Evolutionary conservation across 805 yeast genomes (phyloP).

Genomic region (Candida krabiensis): DNA sequence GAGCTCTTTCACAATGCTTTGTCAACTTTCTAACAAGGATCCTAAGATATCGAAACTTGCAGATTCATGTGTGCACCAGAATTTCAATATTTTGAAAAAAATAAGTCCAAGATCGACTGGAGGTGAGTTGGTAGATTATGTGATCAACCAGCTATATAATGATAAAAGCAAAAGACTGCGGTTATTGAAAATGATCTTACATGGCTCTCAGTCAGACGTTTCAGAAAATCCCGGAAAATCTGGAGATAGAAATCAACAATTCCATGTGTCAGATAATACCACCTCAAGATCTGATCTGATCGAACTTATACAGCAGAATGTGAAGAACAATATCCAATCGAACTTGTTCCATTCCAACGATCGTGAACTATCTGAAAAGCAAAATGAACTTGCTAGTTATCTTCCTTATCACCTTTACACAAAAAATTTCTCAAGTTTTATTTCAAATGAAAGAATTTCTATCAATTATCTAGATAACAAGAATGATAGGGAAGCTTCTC

Average conservation of each 20-base stretch:
- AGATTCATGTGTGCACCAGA: constrained; percentile 6
- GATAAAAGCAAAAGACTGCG: constrained; percentile 8
- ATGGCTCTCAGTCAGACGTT: neutral
- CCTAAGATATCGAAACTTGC: constrained; percentile 13
- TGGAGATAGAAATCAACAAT: neutral
- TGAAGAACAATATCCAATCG: constrained; percentile 6
- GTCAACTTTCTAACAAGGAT: constrained; percentile 44
- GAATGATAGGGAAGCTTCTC: neutral
- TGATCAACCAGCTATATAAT: constrained; percentile 13
- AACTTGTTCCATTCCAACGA: constrained; percentile 2
- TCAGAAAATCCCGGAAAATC: neutral
- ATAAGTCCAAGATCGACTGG: constrained; percentile 47
- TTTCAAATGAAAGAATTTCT: constrained; percentile 5
- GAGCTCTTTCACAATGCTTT: constrained; percentile 63
- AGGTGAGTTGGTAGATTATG: constrained; percentile 16
- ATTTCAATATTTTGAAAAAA: constrained; percentile 30
- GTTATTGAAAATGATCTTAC: neutral
- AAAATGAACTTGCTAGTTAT: constrained; percentile 1
- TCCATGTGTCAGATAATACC: neutral
- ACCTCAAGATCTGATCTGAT: neutral
- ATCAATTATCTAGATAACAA: neutral
- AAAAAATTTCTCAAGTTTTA: constrained; percentile 9
- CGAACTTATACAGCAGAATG: constrained; percentile 2
- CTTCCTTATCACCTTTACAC: constrained; percentile 11
- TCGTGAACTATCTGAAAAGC: constrained; percentile 5